Evolutionary conservation across 371 early-diverging fungal genomes (phyloP).

Genomic region (Haplosporangium sp.): DNA sequence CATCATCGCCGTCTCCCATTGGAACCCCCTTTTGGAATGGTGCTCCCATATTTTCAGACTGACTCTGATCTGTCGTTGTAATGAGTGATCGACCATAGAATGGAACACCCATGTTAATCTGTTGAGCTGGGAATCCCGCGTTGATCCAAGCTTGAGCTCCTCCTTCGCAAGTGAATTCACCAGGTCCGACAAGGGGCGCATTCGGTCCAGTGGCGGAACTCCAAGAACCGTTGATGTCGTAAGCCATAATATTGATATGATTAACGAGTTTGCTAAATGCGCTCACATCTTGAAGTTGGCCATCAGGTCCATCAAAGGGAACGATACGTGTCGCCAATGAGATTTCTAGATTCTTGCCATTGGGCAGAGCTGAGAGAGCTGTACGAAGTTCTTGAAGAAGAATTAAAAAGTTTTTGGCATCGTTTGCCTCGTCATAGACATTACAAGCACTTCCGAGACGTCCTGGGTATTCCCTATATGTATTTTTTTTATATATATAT

Average conservation of each 20-base stretch:
- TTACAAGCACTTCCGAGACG: constrained; percentile 78
- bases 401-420: constrained; percentile 69
- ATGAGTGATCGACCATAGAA: constrained; percentile 71
- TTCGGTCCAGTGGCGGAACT: constrained; percentile 69
- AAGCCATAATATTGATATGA: constrained; percentile 72
- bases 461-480: constrained; percentile 84
- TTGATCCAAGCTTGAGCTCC: constrained; percentile 62
- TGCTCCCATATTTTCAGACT: constrained; percentile 20
- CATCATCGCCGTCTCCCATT: constrained; percentile 66
- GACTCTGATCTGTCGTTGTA: constrained; percentile 36
- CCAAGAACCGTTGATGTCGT: constrained; percentile 65
- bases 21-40: constrained; percentile 39
- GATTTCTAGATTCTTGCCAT: constrained; percentile 66
- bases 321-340: constrained; percentile 79
- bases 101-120: constrained; percentile 71
- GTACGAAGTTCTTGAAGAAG: constrained; percentile 74
- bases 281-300: constrained; percentile 70
- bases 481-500: too few relatives aligned
- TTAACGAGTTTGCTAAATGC: constrained; percentile 68
- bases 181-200: constrained; percentile 64
- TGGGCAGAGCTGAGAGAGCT: constrained; percentile 62
- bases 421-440: constrained; percentile 60
- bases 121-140: constrained; percentile 70
- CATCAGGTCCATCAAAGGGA: constrained; percentile 68
- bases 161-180: constrained; percentile 31